Conservation (phyloP, 345 rosid genomes). For the Brassica rapa region DNA sequence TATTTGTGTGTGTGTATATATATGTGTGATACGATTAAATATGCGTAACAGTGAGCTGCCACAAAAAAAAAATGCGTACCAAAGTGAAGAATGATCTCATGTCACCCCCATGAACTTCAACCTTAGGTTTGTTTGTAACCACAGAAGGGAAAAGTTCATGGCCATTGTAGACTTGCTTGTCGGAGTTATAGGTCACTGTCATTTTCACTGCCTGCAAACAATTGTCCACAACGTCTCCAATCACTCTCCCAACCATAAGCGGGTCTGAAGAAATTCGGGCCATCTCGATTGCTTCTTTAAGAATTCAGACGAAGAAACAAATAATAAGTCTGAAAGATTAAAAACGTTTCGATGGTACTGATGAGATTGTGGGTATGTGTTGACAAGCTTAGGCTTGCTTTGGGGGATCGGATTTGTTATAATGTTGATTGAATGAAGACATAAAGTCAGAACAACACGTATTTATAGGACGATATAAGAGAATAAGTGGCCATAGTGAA, state of each 20-base stretch:
- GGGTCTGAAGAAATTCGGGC: conserved; percentile 62
- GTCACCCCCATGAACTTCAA: conserved; percentile 84
- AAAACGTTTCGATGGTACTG: not conserved
- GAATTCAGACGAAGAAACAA: conserved; percentile 13
- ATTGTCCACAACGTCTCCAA: conserved; percentile 81
- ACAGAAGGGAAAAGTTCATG: conserved; percentile 84
- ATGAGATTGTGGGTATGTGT: conserved; percentile 18
- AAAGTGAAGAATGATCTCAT: conserved; percentile 95
- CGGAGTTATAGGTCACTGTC: conserved; percentile 65
- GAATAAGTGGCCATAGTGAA: conserved; percentile 13
- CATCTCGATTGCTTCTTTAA: conserved; percentile 40
- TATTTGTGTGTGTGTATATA: not conserved
- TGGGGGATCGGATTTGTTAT: conserved; percentile 7
- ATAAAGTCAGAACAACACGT: conserved; percentile 29
- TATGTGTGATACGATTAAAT: too few relatives aligned
- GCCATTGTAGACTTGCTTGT: conserved; percentile 83
- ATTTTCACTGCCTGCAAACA: conserved; percentile 63
- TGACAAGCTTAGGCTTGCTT: conserved; percentile 37
- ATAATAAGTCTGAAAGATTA: not conserved
- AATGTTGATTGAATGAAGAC: conserved; percentile 31
- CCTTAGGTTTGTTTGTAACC: conserved; percentile 73
- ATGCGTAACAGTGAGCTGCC: too few relatives aligned
- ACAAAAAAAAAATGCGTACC: conserved; percentile 45
- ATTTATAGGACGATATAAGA: conserved; percentile 30
- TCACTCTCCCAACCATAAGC: conserved; percentile 82